Percentiles rank a stretch among this genome's conserved stretches.
phyloP scores from a whole-genome alignment of 768 basidiomycete species.

The Filobasidium wieringae region DNA sequence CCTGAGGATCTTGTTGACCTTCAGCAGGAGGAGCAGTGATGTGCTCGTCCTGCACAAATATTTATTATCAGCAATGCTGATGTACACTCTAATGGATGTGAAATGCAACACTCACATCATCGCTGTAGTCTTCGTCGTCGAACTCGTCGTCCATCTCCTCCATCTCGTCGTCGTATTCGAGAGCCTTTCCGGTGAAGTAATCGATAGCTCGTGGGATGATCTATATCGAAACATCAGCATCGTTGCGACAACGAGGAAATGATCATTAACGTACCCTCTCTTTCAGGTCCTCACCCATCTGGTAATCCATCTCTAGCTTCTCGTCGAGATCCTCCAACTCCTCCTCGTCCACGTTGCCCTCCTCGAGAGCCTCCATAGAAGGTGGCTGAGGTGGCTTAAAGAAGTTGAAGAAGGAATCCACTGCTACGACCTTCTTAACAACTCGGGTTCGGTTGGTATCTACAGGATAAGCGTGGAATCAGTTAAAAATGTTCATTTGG shows the following conservation, averaged over 20 bases:
- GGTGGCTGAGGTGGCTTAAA: slow-evolving; percentile 74
- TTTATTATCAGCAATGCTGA: background rate
- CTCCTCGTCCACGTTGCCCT: slow-evolving; percentile 59
- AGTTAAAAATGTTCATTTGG: background rate
- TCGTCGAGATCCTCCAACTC: slow-evolving; percentile 84
- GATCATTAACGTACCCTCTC: slow-evolving; percentile 60
- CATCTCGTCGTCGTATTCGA: slow-evolving; percentile 54
- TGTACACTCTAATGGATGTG: background rate
- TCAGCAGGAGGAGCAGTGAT: slow-evolving; percentile 18
- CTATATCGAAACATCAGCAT: slow-evolving; percentile 40
- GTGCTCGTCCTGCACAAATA: too few species aligned
- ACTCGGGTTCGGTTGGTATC: slow-evolving; percentile 45
- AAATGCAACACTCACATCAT: slow-evolving; percentile 42
- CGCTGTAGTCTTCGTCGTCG: slow-evolving; percentile 30
- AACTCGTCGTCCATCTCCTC: slow-evolving; percentile 31
- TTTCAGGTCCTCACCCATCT: slow-evolving; percentile 95
- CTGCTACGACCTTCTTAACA: slow-evolving; percentile 65
- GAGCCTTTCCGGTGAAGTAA: slow-evolving; percentile 93
- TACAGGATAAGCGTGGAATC: slow-evolving; percentile 16
- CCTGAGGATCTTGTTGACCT: slow-evolving; percentile 52
- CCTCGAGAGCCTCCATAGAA: slow-evolving; percentile 54
- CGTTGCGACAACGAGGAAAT: background rate
- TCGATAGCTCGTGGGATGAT: slow-evolving; percentile 90
- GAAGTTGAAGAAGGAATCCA: slow-evolving; percentile 98
- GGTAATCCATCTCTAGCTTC: slow-evolving; percentile 90